These are phyloP conservation scores for Vitis hybrid DNA, from an alignment of 177 flowering plant genomes.

Conservation along the genomic window DNA sequence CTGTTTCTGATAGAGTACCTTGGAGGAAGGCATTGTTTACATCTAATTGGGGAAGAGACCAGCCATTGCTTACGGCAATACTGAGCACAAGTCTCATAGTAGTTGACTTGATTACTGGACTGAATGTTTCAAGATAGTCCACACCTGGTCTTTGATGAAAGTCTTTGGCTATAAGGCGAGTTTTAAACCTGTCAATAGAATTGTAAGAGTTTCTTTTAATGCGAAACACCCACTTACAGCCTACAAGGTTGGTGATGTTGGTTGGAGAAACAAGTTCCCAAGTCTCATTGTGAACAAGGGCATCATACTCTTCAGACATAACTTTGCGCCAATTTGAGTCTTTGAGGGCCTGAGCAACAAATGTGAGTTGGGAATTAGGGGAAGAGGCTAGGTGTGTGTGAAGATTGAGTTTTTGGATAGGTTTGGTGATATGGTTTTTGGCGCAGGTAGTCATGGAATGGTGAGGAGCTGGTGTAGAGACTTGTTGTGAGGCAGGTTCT, in stretches of 20 bases:
- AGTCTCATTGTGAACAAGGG: background rate
- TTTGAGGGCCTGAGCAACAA: background rate
- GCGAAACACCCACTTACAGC: slow-evolving; percentile 12
- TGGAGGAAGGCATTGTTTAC: slow-evolving; percentile 1
- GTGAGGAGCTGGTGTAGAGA: background rate
- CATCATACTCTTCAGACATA: background rate
- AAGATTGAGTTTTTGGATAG: background rate
- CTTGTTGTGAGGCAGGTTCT: background rate
- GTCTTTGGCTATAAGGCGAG: background rate
- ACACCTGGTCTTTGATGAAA: background rate
- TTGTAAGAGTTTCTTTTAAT: background rate
- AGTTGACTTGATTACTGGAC: background rate
- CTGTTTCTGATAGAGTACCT: background rate
- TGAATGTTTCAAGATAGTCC: slow-evolving; percentile 7
- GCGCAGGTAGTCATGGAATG: background rate
- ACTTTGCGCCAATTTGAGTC: background rate
- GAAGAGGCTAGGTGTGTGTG: background rate
- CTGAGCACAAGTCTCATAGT: background rate
- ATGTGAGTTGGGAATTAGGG: background rate
- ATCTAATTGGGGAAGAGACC: background rate
- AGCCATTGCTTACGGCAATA: background rate
- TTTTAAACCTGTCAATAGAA: slow-evolving; percentile 2
- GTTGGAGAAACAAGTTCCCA: slow-evolving; percentile 11
- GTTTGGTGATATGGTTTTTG: background rate
- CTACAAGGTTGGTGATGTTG: background rate